A percentile compares a stretch with the other conserved stretches of the same genome.
phyloP scores from a whole-genome alignment of 2,329 filamentous ascomycete species.

The Clathrospora elynae region DNA sequence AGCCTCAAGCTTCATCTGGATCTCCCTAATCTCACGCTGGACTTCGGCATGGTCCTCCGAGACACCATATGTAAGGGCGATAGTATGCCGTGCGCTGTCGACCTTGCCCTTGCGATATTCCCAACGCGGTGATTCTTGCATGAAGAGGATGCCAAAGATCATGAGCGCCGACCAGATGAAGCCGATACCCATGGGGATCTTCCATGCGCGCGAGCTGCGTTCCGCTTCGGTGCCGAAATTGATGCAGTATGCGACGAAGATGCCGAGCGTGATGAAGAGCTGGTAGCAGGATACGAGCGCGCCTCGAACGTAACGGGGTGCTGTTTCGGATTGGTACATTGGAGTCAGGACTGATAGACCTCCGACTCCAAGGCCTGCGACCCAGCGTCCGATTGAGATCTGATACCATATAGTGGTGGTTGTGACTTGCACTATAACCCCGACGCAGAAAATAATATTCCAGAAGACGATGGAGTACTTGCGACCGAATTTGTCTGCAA shows the following conservation, averaged over 20 bases:
- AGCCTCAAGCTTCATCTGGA: conserved; percentile 60
- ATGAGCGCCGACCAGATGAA: conserved; percentile 63
- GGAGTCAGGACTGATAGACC: conserved; percentile 62
- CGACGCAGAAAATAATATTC: conserved; percentile 66
- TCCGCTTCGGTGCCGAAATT: conserved; percentile 65
- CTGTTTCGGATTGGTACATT: conserved; percentile 71
- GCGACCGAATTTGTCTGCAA: conserved; percentile 67
- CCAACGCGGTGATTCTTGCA: conserved; percentile 63
- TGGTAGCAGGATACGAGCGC: conserved; percentile 68
- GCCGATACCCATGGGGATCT: conserved; percentile 65
- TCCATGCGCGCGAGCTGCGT: conserved; percentile 61
- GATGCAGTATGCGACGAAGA: conserved; percentile 58
- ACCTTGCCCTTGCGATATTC: conserved; percentile 62
- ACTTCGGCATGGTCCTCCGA: conserved; percentile 61
- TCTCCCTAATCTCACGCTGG: conserved; percentile 59
- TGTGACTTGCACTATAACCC: conserved; percentile 69
- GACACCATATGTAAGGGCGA: conserved; percentile 62
- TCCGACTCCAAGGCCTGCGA: conserved; percentile 70
- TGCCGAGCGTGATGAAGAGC: conserved; percentile 71
- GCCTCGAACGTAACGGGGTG: conserved; percentile 67
- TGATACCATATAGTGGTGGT: conserved; percentile 64
- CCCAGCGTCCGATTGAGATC: conserved; percentile 66
- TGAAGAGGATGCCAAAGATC: conserved; percentile 58
- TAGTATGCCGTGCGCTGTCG: conserved; percentile 57
- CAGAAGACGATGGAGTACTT: conserved; percentile 66